A percentile compares a stretch with the other conserved stretches of the same genome.
Conservation (phyloP, 441 rosid genomes). For the Pelargonium citronellum region DNA sequence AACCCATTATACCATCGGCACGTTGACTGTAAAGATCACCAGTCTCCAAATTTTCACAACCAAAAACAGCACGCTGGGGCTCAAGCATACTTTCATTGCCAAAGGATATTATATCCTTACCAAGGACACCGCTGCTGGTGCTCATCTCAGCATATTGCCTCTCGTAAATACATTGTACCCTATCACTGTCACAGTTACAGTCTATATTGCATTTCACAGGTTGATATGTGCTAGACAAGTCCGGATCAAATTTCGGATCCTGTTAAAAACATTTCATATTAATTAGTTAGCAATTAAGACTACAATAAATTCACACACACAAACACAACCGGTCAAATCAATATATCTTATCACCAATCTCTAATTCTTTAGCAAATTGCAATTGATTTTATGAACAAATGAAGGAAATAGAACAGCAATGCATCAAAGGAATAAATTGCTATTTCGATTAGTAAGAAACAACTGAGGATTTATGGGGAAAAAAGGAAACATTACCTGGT, state of each 20-base stretch:
- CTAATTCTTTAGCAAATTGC: too few species aligned
- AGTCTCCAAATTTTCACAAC: slow-evolving; percentile 83
- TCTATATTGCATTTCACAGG: slow-evolving; percentile 69
- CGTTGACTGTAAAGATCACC: slow-evolving; percentile 86
- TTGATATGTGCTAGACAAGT: slow-evolving; percentile 64
- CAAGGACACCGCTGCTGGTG: slow-evolving; percentile 82
- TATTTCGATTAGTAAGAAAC: too few species aligned
- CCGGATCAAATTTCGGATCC: slow-evolving; percentile 89
- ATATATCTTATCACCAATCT: too few species aligned
- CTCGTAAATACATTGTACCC: slow-evolving; percentile 71
- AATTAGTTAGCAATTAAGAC: not conserved
- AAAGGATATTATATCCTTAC: slow-evolving; percentile 73
- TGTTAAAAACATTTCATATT: slow-evolving; percentile 18
- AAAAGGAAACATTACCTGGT: slow-evolving; percentile 43
- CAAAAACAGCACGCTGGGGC: slow-evolving; percentile 78
- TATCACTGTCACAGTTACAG: slow-evolving; percentile 60
- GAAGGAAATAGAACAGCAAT: too few species aligned
- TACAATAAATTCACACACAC: not conserved
- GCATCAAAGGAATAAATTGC: too few species aligned
- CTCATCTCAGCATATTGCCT: slow-evolving; percentile 90
- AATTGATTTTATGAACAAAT: too few species aligned
- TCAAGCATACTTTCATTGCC: slow-evolving; percentile 68
- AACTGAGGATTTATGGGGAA: too few species aligned
- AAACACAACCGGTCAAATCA: too few species aligned
- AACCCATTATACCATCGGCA: slow-evolving; percentile 92